Evolutionary conservation across 2,329 filamentous ascomycete genomes (phyloP).

Genomic region (Epichloe aotearoae): DNA sequence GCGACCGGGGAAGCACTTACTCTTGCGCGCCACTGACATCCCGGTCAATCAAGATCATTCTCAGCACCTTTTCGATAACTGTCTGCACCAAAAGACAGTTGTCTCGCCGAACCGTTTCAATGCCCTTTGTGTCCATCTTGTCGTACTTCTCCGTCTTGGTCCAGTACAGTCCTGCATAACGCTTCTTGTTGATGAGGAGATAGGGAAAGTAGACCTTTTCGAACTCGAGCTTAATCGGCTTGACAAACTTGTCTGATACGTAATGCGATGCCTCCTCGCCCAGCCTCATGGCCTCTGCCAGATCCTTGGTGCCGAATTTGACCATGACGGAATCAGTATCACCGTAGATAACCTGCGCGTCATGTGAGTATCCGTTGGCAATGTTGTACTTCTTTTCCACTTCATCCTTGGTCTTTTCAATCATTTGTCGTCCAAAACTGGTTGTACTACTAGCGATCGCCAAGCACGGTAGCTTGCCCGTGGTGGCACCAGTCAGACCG

Average conservation of each 20-base stretch:
- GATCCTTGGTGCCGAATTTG: slow-evolving; percentile 83
- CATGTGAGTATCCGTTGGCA: slow-evolving; percentile 85
- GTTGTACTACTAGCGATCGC: slow-evolving; percentile 95
- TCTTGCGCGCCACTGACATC: slow-evolving; percentile 85
- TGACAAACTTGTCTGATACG: slow-evolving; percentile 85
- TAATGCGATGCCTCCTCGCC: slow-evolving; percentile 84
- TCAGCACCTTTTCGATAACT: slow-evolving; percentile 90
- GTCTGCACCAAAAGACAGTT: slow-evolving; percentile 93
- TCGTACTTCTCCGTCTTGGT: slow-evolving; percentile 89
- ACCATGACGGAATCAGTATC: slow-evolving; percentile 99
- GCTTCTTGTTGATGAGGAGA: slow-evolving; percentile 98
- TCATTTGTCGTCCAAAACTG: slow-evolving; percentile 96
- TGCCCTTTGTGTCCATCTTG: slow-evolving; percentile 99
- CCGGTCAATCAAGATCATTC: slow-evolving; percentile 90
- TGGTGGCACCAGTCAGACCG: slow-evolving; percentile 89
- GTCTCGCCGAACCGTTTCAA: slow-evolving; percentile 93
- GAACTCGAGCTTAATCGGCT: slow-evolving; percentile 97
- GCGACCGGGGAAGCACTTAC: slow-evolving; percentile 39
- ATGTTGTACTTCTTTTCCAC: slow-evolving; percentile 84
- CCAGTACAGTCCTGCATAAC: slow-evolving; percentile 96
- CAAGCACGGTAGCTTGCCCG: slow-evolving; percentile 88
- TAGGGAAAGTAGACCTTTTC: slow-evolving; percentile 99
- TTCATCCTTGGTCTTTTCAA: slow-evolving; percentile 94
- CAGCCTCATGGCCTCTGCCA: slow-evolving; percentile 82
- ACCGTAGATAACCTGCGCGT: slow-evolving; percentile 95